Percentiles rank a stretch among this genome's conserved stretches.
Conservation (phyloP, 768 basidiomycete species). For the Chalciporus chontae region DNA sequence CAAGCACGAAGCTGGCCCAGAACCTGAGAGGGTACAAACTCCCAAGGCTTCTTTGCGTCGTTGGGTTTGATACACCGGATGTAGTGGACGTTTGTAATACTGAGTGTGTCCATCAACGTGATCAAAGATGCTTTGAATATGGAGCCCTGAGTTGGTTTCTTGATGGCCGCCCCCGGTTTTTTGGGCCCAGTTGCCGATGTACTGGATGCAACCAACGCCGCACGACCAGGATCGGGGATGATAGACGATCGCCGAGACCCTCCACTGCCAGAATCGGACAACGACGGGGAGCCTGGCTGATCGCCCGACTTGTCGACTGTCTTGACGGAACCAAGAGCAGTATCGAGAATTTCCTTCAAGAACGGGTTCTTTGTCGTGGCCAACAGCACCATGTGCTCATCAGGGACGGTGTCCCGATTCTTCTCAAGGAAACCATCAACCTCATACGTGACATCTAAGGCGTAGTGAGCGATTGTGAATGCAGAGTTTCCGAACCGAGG, state of each 20-base stretch:
- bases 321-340: conserved; percentile 75
- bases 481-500: conserved; percentile 97
- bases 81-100: conserved; percentile 97
- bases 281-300: conserved; percentile 68
- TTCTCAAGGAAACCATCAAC: conserved; percentile 98
- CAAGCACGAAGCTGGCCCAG: conserved; percentile 93
- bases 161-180: conserved; percentile 64
- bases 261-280: conserved; percentile 73
- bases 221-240: conserved; percentile 84
- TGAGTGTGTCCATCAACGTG: conserved; percentile 94
- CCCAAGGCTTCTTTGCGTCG: conserved; percentile 95
- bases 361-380: conserved; percentile 87
- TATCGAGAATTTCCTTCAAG: conserved; percentile 91
- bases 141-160: conserved; percentile 95
- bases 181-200: conserved; percentile 43
- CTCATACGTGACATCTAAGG: conserved; percentile 97
- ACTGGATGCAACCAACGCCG: conserved; percentile 58
- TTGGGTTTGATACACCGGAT: conserved; percentile 99
- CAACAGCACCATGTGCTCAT: conserved; percentile 91
- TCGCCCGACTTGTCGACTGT: conserved; percentile 43
- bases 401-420: conserved; percentile 97
- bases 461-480: conserved; percentile 98
- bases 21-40: conserved; percentile 93
- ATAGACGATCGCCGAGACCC: conserved; percentile 79
- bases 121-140: conserved; percentile 97